phyloP scores from a whole-genome alignment of 2,329 filamentous ascomycete species.

The Penicillium verrucosum region DNA sequence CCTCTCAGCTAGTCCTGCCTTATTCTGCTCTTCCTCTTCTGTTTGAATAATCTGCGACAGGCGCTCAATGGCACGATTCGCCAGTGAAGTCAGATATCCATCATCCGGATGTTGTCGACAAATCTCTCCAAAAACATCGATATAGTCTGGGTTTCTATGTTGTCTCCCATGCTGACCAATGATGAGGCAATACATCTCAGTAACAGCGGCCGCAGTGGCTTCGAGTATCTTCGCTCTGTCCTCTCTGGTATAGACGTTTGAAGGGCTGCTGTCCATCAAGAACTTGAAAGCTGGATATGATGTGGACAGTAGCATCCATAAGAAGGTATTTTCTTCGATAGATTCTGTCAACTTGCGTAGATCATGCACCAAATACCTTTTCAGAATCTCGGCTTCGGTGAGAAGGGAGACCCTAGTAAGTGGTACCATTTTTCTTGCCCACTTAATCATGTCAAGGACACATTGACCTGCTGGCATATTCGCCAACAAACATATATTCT shows the following conservation, averaged over 20 bases:
- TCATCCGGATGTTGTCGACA: background rate
- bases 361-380: background rate
- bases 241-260: background rate
- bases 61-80: background rate
- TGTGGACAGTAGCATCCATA: background rate
- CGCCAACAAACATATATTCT: background rate
- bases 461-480: background rate
- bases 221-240: background rate
- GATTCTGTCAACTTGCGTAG: background rate
- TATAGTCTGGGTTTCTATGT: background rate
- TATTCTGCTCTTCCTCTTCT: background rate
- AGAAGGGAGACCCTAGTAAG: background rate
- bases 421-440: background rate
- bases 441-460: background rate
- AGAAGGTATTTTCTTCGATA: background rate
- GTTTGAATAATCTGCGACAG: background rate
- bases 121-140: background rate
- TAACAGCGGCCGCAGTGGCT: background rate
- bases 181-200: background rate
- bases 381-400: background rate
- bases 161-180: background rate
- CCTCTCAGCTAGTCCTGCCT: background rate
- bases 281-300: background rate
- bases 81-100: background rate
- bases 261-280: background rate